Evolutionary conservation across 805 yeast genomes (phyloP), one percentile per base, ranked within the genome.

Genomic region (Wickerhamiella domercqiae): DNA sequence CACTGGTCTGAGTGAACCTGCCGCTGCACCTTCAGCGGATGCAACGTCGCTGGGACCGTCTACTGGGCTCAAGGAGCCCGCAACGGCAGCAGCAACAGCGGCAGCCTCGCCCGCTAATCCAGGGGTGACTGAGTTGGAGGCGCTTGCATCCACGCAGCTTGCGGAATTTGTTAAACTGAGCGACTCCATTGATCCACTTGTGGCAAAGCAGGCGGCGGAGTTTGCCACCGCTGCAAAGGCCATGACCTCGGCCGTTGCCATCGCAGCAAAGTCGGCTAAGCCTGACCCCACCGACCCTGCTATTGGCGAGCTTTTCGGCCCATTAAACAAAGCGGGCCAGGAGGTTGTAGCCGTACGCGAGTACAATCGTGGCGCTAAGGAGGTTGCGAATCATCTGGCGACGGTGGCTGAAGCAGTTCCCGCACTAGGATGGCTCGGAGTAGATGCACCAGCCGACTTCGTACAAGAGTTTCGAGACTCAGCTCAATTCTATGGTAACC

Each of bases 401-500:
- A 71, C 96, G 2, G 67, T 90, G 30, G 71, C 84, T 19, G 97
- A 90, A 54, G 96, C 94, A 35, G 72, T 79, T 7, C 84, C 94
- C 7, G 82, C 80, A 5, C 64, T 86, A 38, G 93, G 94, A 18
- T 90, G 99, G 99, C 70, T 87, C 44, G 73, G 81, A 15, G 70
- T 71, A 4, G 71, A 67, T 3, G 73, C 82, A 3, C 94, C 96
- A 1, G 71, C 78, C 13, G 50, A 50, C 6, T 70, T 67, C 46
- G 69, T 90, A 39, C 71, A 78, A 3, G 95, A 86, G 46, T 80
- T 75, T 60, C 80, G 78, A 54, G 98, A 90, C 53, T 73, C 93
- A 16, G 80, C 94, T 25, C 87, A 78, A 56, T 90, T 90, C 61
- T 90, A 96, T 84, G 71, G 93, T 7, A 86, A 90, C 61, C 72